These are phyloP conservation scores for Ceratocystis papillata DNA, from an alignment of 2,329 filamentous ascomycete genomes.

Conservation along the genomic window DNA sequence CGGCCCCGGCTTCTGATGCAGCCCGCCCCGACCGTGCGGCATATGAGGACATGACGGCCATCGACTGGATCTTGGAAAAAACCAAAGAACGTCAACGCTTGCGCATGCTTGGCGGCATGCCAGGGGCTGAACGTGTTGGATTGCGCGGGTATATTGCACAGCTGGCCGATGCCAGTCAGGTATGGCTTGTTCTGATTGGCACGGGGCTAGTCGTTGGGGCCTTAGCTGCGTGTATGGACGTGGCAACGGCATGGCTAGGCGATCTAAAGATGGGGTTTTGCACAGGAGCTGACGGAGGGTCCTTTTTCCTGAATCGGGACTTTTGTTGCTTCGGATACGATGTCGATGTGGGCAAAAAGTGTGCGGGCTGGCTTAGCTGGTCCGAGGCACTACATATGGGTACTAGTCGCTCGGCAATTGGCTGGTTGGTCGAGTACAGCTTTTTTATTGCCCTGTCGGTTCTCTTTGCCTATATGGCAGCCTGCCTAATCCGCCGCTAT, in stretches of 20 bases:
- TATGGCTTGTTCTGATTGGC: conserved; percentile 79
- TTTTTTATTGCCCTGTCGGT: conserved; percentile 81
- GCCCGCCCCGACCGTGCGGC: conserved; percentile 51
- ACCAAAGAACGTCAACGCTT: conserved; percentile 87
- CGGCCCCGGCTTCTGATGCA: conserved; percentile 18
- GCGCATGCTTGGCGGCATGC: conserved; percentile 46
- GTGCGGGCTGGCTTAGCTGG: conserved; percentile 81
- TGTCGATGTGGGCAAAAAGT: conserved; percentile 69
- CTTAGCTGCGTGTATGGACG: conserved; percentile 79
- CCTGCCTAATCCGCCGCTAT: conserved; percentile 70
- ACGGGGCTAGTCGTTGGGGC: conserved; percentile 76
- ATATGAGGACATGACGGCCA: conserved; percentile 92
- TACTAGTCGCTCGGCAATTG: conserved; percentile 48
- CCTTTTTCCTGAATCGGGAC: conserved; percentile 78
- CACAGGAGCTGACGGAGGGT: conserved; percentile 64
- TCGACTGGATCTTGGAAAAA: conserved; percentile 99
- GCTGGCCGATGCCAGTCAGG: conserved; percentile 73
- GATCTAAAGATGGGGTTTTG: conserved; percentile 89
- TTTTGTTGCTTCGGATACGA: conserved; percentile 95
- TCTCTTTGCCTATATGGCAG: conserved; percentile 66
- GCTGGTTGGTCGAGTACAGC: conserved; percentile 76
- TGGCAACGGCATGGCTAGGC: conserved; percentile 84
- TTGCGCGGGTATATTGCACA: conserved; percentile 62
- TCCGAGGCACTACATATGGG: conserved; percentile 57
- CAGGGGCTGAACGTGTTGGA: conserved; percentile 39